A percentile compares a stretch with the other conserved stretches of the same genome.
These are phyloP conservation scores for Kernera saxatilis DNA, from an alignment of 345 rosid genomes.

Conservation along the genomic window DNA sequence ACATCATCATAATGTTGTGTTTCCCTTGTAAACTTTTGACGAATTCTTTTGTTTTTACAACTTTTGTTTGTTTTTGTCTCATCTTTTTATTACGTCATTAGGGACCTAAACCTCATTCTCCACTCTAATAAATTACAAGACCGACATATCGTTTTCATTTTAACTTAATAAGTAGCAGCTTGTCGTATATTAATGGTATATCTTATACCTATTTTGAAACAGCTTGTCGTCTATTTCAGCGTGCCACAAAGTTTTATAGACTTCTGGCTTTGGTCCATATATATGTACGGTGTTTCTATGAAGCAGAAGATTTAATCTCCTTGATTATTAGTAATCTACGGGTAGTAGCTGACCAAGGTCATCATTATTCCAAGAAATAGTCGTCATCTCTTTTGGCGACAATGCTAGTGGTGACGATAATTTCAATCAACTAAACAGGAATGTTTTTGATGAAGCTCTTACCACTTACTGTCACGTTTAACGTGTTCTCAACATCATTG, in stretches of 20 bases:
- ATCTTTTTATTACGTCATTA: conserved; percentile 2
- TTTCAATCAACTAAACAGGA: background rate
- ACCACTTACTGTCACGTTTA: background rate
- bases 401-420: background rate
- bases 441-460: background rate
- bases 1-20: conserved; percentile 29
- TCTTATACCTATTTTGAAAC: background rate
- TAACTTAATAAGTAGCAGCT: background rate
- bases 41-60: background rate
- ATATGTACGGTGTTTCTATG: no score
- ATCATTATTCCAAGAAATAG: background rate
- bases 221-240: background rate
- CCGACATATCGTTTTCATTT: background rate
- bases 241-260: background rate
- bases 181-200: background rate
- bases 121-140: background rate
- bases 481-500: background rate
- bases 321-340: no score
- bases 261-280: background rate
- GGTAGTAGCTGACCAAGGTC: no score
- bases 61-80: background rate
- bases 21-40: conserved; percentile 11
- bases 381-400: background rate
- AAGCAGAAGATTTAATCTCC: no score
- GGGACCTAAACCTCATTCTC: conserved; percentile 18